Evolutionary conservation across 2,329 filamentous ascomycete genomes (phyloP), one percentile per base, ranked within the genome.

Genomic region (Cladosporium cucumerinum): DNA sequence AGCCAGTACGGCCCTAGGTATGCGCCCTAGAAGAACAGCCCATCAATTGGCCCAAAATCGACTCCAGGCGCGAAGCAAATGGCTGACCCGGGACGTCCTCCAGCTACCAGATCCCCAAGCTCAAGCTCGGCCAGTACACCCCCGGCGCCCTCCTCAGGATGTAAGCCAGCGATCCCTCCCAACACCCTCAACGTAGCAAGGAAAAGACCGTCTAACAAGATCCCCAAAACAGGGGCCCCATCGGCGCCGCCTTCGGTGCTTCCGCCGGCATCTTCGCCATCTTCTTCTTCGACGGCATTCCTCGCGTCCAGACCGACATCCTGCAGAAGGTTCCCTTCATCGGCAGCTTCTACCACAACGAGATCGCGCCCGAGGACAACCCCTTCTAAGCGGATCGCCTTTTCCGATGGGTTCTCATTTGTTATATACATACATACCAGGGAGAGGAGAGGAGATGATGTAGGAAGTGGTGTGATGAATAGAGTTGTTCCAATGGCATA

Each of bases 241-340:
- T 86, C 58, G 82, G 81, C 52, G 82, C 77, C 62, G 80, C 80
- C 55, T 87, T 88, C 77, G 86, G 85, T 69, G 83, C 81, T 67
- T 80, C 82, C 55, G 81, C 83, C 49, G 86, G 84, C 68, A 78
- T 85, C 74, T 85, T 86, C 76, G 85, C 84, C 43, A 74, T 89
- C 70, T 88, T 86, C 80, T 86, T 89, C 82, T 85, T 88, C 78
- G 84, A 85, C 71, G 86, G 87, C 71, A 81, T 89, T 28, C 86
- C 86, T 66, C 83, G 82, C 72, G 85, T 89, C 54, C 81, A 85
- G 73, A 81, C 63, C 60, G 71, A 72, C 54, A 71, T 72, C 60
- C 81, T 87, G 74, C 79, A 82, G 76, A 84, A 86, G 78, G 70
- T 87, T 25, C 86, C 86, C 7, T 75, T 87, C 69, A 78, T 88